Conservation (phyloP, 129 eudicot genomes). For the Chrysanthemum seticuspe region DNA sequence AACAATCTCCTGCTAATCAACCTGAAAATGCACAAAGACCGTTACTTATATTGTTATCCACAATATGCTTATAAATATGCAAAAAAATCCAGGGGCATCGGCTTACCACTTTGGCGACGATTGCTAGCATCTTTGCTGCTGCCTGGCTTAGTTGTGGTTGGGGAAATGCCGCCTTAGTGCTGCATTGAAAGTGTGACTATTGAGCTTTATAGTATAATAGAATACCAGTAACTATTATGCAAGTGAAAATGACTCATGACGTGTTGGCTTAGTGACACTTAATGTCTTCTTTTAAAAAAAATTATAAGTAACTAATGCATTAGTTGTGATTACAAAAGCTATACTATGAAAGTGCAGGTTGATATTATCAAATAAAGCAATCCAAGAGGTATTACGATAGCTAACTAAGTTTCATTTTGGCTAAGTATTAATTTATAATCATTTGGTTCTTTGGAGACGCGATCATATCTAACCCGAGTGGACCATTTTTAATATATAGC, state of each 20-base stretch:
- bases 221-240: too few relatives aligned
- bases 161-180: constrained; percentile 42
- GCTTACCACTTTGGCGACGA: constrained; percentile 36
- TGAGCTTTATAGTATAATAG: neutral
- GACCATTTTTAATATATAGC: neutral
- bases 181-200: constrained; percentile 5
- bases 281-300: neutral
- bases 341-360: too few relatives aligned
- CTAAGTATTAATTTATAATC: neutral
- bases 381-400: neutral
- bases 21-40: constrained; percentile 34
- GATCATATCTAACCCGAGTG: neutral
- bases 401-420: neutral
- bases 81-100: constrained; percentile 1
- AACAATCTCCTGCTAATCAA: constrained; percentile 24
- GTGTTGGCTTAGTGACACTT: neutral
- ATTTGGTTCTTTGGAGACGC: neutral
- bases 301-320: neutral
- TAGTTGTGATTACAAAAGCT: too few relatives aligned
- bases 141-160: constrained; percentile 38
- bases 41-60: neutral
- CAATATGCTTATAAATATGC: neutral
- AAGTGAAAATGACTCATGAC: neutral
- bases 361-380: too few relatives aligned
- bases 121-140: constrained; percentile 38